Evolutionary conservation across 108 stramenopile species (phyloP), one percentile per base, ranked within the genome.

Genomic region (Fragilariopsis cylindrus): DNA sequence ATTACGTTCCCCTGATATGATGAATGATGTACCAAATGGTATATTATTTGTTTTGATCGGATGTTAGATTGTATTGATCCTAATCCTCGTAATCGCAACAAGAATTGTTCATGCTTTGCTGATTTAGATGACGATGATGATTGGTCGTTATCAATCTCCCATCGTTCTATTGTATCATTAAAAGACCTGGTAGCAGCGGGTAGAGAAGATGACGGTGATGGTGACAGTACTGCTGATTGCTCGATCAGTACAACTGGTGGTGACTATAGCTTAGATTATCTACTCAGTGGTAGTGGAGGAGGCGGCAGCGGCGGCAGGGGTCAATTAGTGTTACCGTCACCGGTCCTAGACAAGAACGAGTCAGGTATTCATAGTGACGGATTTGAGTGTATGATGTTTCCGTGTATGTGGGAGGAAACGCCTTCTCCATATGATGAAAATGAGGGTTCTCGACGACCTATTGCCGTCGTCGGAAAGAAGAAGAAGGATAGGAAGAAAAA

Each of bases 51-150:
- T 68, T 2, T 68, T 50, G 67, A 68, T 39, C 67, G 67, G 18
- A 21, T 68, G 48, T 44, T 68, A 48, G 67, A 68, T 44, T 68
- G 67, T 48, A 68, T 68, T 44, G 67, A 68, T 52, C 67, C 67
- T 4, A 18, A 21, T 4, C 21, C 21, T n/a, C 58, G 58, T 12
- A 44, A 41, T 4, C 30, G 30, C 30, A 30, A 30, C 30, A 30
- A 30, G 30, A 30, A 30, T 30, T 30, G 30, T 30, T 30, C 30
- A 30, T 30, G 30, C 30, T 63, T 63, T 41, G 62, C 43, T 45
- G 43, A n/a, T 42, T n/a, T 63, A 6, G 58, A 63, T 44, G 62
- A 63, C 13, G 42, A 41, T n/a, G 62, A 63, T 5, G 43, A 63
- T n/a, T 62, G 12, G 39, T 7, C 62, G 62, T 44, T 43, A 4